Base-by-base conservation (phyloP, 176 grass and related monocot genomes). In the Hyparrhenia diplandra region DNA sequence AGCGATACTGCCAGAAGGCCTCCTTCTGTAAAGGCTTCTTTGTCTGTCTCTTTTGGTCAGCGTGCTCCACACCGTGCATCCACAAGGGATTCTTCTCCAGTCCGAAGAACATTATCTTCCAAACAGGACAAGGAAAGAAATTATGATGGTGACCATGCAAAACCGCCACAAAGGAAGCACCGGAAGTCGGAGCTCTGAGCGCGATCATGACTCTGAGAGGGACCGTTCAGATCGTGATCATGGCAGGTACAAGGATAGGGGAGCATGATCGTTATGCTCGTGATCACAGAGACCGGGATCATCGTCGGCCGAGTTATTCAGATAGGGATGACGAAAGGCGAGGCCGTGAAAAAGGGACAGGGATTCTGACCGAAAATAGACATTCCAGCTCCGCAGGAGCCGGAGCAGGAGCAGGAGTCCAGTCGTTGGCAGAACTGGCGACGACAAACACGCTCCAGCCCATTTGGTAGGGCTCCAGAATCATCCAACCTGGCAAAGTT, bases 21-120 rank as follows among this genome's bases (percentile, higher is more conserved):
- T 80, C 97, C 97, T 86, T 96, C 97, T 0, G 93, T 99, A 23
- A 99, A 99, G 82, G 97, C 97, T 76, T 25, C 93, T 46, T 82
- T 99, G 34, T 99, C 97, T 0, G 97, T 96, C 73, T 99, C 97
- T 65, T 99, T 99, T 77, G 93, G 97, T 65, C 93, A 99, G 83
- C 90, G 97, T 55, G 97, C 93, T 72, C 93, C 97, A 66, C 97
- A 96, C 40, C 91, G 97, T 82, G 97, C 93, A 71, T 99, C 97
- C 59, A 96, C 97, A 73, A 90, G 91, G 60, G 97, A 91, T 51
- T 93, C 97, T 17, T 99, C 97, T 34, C 97, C 97, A 57, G 87
- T 96, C 17, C 87, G 93, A 35, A 93, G 89, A 67, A 87, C 91
- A 39, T 71, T 89, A 64, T 82, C 89, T 21, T 78, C 87, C 21